A percentile compares a stretch with the other conserved stretches of the same genome.
These are phyloP conservation scores for Dryas octopetala DNA, from an alignment of 306 rosid genomes.

Conservation along the genomic window DNA sequence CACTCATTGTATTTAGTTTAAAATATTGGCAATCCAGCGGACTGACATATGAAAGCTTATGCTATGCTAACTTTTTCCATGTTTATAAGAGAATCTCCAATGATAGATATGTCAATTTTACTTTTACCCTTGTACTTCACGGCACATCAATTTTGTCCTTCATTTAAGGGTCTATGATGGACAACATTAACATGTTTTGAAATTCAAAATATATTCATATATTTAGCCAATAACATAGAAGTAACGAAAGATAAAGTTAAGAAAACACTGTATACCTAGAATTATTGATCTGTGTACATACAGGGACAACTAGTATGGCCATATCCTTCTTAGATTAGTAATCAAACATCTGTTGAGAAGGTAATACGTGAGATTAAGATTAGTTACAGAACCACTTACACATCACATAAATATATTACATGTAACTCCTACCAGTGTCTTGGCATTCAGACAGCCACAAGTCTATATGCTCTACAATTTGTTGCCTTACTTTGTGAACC, in stretches of 20 bases:
- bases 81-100: no score
- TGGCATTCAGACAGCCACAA: conserved; percentile 82
- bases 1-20: no score
- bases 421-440: conserved; percentile 25
- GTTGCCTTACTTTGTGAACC: conserved; percentile 75
- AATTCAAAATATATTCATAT: not conserved
- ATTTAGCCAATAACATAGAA: not conserved
- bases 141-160: no score
- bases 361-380: conserved; percentile 2
- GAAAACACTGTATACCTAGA: not conserved
- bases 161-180: no score
- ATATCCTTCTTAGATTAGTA: conserved; percentile 11
- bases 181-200: no score
- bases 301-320: not conserved
- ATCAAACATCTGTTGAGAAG: conserved; percentile 23
- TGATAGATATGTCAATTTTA: no score
- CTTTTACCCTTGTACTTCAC: no score
- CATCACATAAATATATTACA: conserved; percentile 17
- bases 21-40: no score
- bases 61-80: no score
- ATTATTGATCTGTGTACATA: not conserved
- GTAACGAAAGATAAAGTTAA: not conserved
- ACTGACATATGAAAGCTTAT: no score
- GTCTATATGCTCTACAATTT: conserved; percentile 69
- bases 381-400: not conserved